Evolutionary conservation across 148 eudicot species (phyloP).

Genomic region (Camellia sinensis): DNA sequence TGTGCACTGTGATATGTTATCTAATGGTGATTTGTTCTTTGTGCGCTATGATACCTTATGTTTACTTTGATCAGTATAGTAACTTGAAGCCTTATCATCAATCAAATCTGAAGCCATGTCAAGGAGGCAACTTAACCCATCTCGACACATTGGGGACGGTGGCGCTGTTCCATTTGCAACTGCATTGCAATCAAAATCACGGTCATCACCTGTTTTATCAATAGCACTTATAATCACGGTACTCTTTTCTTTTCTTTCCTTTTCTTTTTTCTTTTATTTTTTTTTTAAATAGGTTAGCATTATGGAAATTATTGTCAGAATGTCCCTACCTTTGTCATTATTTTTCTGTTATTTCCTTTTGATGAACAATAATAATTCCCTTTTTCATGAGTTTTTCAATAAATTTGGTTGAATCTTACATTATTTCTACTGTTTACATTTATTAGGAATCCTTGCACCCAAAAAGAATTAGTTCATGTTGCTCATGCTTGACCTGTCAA

Average conservation of each 20-base stretch:
- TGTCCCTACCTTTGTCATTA: too few relatives aligned
- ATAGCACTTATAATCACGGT: slow-evolving; percentile 23
- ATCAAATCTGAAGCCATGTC: slow-evolving; percentile 14
- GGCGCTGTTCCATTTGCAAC: slow-evolving; percentile 14
- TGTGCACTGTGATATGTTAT: neutral
- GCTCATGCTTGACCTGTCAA: neutral
- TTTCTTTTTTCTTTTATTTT: neutral
- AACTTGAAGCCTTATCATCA: neutral
- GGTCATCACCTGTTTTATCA: slow-evolving; percentile 20
- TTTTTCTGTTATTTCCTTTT: too few relatives aligned
- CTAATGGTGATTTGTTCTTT: neutral
- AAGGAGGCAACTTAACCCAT: slow-evolving; percentile 29
- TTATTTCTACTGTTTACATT: neutral
- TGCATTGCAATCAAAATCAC: slow-evolving; percentile 23
- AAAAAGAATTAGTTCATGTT: neutral
- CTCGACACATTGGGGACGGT: slow-evolving; percentile 18
- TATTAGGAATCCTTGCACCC: neutral
- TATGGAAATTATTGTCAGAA: too few relatives aligned
- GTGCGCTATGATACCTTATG: neutral
- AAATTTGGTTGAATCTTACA: neutral
- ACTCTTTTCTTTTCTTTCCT: neutral
- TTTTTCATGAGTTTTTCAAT: neutral
- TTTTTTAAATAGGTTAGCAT: too few relatives aligned
- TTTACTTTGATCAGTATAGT: neutral
- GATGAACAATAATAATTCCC: neutral